phyloP scores from a whole-genome alignment of 495 filamentous ascomycete genomes.

The Tuber magnatum region DNA sequence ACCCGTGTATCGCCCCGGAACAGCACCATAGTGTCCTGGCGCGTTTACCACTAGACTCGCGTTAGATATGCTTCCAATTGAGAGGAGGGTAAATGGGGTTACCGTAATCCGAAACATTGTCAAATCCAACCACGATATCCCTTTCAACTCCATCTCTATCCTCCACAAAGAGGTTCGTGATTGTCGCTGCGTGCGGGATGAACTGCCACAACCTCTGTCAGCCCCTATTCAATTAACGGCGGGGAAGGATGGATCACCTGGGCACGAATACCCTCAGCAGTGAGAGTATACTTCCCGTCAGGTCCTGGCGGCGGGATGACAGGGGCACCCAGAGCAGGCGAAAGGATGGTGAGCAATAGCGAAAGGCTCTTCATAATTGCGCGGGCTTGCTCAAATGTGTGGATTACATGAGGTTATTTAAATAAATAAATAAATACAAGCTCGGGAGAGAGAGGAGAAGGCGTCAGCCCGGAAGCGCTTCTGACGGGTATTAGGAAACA shows the following conservation, averaged over 20 bases:
- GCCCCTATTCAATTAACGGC: background rate
- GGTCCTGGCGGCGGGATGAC: conserved; percentile 35
- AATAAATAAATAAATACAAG: background rate
- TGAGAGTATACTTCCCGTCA: conserved; percentile 48
- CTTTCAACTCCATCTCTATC: conserved; percentile 52
- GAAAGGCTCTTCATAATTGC: conserved; percentile 27
- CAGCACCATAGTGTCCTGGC: conserved; percentile 47
- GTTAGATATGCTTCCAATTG: conserved; percentile 41
- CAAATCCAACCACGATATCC: conserved; percentile 52
- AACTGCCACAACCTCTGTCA: conserved; percentile 42
- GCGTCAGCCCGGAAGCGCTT: background rate
- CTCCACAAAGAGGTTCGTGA: conserved; percentile 54
- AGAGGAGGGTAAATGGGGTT: conserved; percentile 23
- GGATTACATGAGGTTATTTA: background rate
- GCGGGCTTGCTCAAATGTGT: background rate
- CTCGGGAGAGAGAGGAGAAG: background rate
- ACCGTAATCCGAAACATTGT: conserved; percentile 49
- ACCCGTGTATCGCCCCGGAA: conserved; percentile 52
- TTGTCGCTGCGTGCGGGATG: conserved; percentile 51
- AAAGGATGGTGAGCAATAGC: conserved; percentile 19
- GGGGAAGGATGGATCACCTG: conserved; percentile 42
- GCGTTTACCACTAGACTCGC: conserved; percentile 42
- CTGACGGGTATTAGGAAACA: background rate
- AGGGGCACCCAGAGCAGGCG: conserved; percentile 12
- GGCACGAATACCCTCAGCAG: conserved; percentile 49